Conservation (phyloP, 1,284 basidiomycete species). For the Ceratobasidium sp. region DNA sequence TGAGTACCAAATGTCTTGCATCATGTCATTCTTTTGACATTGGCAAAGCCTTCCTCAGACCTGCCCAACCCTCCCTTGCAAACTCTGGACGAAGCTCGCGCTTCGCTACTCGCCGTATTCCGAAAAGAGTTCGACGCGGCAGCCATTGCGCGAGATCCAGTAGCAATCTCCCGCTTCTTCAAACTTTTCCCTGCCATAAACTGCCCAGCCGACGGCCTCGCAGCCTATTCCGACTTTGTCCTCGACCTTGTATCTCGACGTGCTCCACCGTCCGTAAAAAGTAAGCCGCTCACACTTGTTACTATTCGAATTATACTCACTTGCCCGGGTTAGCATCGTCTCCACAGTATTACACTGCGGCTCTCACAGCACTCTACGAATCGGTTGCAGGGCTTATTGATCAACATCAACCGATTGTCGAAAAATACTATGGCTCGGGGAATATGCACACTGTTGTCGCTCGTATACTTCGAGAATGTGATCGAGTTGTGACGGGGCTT, state of each 20-base stretch:
- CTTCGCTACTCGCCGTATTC: constrained; percentile 80
- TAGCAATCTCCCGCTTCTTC: constrained; percentile 92
- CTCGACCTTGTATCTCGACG: constrained; percentile 86
- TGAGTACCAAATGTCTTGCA: constrained; percentile 54
- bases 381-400: constrained; percentile 95
- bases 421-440: constrained; percentile 92
- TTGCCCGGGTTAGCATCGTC: constrained; percentile 72
- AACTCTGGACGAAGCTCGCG: constrained; percentile 78
- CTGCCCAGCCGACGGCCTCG: constrained; percentile 89
- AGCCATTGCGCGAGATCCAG: constrained; percentile 79
- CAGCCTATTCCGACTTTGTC: constrained; percentile 92
- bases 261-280: constrained; percentile 78
- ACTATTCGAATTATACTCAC: neutral
- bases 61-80: constrained; percentile 85
- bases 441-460: constrained; percentile 85
- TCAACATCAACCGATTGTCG: constrained; percentile 96
- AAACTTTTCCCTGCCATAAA: constrained; percentile 95
- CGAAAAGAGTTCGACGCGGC: constrained; percentile 79
- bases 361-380: constrained; percentile 90
- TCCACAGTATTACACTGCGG: constrained; percentile 85
- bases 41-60: constrained; percentile 85
- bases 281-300: constrained; percentile 55
- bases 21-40: neutral
- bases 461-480: constrained; percentile 84
- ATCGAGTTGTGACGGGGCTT: constrained; percentile 78